Evolutionary conservation across 345 rosid species (phyloP).

Genomic region (Gynandropsis gynandra): DNA sequence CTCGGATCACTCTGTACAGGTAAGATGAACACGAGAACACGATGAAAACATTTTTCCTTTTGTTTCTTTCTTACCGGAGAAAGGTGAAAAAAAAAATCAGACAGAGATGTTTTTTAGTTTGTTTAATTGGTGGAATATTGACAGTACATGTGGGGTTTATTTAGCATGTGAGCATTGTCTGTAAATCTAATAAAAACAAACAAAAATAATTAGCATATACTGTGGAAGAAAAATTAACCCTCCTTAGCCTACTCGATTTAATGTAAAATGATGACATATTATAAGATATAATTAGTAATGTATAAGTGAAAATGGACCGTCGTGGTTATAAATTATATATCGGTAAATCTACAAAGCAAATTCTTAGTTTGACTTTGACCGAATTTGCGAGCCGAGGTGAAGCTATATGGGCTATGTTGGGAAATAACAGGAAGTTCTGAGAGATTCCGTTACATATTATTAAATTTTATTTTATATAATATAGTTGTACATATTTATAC

Average conservation of each 20-base stretch:
- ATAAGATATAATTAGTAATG: too few species aligned
- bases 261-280: too few species aligned
- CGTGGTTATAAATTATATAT: neutral
- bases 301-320: neutral
- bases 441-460: neutral
- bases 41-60: conserved; percentile 15
- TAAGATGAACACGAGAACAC: conserved; percentile 59
- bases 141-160: conserved; percentile 41
- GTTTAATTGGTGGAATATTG: conserved; percentile 23
- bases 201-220: conserved; percentile 20
- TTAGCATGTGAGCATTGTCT: conserved; percentile 39
- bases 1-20: conserved; percentile 70
- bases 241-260: too few species aligned
- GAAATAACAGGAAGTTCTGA: too few species aligned
- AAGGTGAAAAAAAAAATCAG: neutral
- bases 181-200: conserved; percentile 25
- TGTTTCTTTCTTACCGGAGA: conserved; percentile 20
- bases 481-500: too few species aligned
- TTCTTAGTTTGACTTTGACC: conserved; percentile 8
- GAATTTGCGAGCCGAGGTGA: neutral
- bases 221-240: conserved; percentile 9
- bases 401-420: too few species aligned
- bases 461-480: too few species aligned
- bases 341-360: neutral
- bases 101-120: conserved; percentile 12